phyloP scores from a whole-genome alignment of 345 rosid species.

The Arabis hirsuta region DNA sequence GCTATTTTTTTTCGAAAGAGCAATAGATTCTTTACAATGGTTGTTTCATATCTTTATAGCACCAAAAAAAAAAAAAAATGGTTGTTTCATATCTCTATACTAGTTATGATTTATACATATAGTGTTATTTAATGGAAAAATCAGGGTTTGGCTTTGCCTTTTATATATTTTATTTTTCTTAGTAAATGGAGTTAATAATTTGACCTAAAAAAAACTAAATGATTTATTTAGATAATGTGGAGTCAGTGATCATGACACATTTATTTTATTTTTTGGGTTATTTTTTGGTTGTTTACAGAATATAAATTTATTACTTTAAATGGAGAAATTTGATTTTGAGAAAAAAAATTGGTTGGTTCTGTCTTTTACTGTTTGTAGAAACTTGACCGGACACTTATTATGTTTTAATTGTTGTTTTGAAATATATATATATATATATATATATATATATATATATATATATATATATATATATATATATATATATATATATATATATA shows the following conservation, averaged over 20 bases:
- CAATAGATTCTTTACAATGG: slow-evolving; percentile 1
- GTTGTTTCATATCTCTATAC: background rate
- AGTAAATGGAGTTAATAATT: background rate
- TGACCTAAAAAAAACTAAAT: background rate
- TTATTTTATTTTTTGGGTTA: background rate
- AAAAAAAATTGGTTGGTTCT: background rate
- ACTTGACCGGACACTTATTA: too few species aligned
- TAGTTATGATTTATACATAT: background rate
- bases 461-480: too few species aligned
- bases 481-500: too few species aligned
- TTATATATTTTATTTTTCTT: background rate
- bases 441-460: too few species aligned
- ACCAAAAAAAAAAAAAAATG: too few species aligned
- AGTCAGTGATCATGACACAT: background rate
- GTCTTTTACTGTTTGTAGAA: background rate
- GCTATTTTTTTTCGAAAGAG: background rate
- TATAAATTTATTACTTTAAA: background rate
- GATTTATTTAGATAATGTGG: background rate
- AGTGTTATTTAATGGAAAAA: background rate
- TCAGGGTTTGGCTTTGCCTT: background rate
- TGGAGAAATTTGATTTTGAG: background rate
- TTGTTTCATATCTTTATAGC: too few species aligned
- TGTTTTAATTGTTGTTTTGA: too few species aligned
- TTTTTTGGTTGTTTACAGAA: background rate
- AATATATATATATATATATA: too few species aligned